Percentiles rank a stretch among this genome's conserved stretches.
These are phyloP conservation scores for Corchorus capsularis DNA, from an alignment of 345 rosid species.

Conservation along the genomic window DNA sequence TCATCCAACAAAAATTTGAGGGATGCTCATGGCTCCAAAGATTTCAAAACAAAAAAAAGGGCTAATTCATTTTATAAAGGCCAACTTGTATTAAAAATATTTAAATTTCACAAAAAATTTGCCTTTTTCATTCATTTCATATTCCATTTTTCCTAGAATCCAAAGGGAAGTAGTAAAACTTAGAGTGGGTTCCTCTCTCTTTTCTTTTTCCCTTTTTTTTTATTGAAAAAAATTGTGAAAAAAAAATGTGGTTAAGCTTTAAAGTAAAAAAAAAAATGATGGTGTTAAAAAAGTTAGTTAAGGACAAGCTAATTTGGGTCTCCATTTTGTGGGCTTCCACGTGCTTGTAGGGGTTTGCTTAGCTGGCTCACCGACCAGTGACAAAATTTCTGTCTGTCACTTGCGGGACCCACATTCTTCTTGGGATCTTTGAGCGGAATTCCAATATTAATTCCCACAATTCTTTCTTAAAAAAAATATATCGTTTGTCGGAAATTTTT, in stretches of 20 bases:
- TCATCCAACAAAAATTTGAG: constrained; percentile 1
- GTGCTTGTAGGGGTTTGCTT: constrained; percentile 19
- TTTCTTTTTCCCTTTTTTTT: neutral
- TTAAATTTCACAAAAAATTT: neutral
- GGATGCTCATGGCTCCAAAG: constrained; percentile 7
- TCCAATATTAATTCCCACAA: neutral
- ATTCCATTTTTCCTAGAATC: constrained; percentile 13
- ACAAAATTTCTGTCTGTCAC: neutral
- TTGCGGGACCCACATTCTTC: neutral
- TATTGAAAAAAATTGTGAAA: neutral
- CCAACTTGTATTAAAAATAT: constrained; percentile 11
- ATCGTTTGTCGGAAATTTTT: neutral
- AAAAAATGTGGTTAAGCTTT: neutral
- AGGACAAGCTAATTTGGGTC: neutral
- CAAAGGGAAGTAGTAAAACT: neutral
- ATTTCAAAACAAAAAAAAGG: neutral
- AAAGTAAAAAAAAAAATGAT: neutral
- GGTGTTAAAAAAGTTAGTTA: neutral
- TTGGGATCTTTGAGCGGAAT: neutral
- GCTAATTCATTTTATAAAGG: neutral
- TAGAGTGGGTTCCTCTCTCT: constrained; percentile 5
- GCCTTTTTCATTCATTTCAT: constrained; percentile 1
- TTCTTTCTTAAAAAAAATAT: no score
- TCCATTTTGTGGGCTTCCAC: constrained; percentile 20
- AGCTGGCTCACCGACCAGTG: constrained; percentile 31